Evolutionary conservation across 2,329 filamentous ascomycete species (phyloP).

Genomic region (Aspergillus persii): DNA sequence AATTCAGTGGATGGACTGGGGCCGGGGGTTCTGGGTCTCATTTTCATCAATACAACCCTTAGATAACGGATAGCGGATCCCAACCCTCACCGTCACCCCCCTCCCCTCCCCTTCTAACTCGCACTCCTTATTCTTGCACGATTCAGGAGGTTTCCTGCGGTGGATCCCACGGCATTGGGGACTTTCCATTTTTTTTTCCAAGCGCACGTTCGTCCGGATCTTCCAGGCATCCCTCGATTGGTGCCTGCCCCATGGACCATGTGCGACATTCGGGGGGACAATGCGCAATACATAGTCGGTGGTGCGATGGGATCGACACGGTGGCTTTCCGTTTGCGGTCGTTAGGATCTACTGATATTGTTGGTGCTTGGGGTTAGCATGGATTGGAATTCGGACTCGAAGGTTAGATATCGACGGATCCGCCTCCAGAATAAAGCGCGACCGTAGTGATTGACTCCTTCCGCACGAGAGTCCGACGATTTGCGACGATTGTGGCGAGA

Average conservation of each 20-base stretch:
- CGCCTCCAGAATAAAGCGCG: neutral
- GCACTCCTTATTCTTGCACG: neutral
- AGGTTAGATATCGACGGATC: neutral
- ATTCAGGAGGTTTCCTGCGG: too few species aligned
- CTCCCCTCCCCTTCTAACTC: too few species aligned
- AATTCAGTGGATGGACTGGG: neutral
- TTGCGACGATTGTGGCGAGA: neutral
- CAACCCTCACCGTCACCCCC: too few species aligned
- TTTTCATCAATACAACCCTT: neutral
- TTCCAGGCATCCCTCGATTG: neutral
- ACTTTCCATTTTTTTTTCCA: neutral
- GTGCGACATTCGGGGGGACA: neutral
- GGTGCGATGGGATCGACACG: neutral
- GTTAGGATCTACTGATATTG: neutral
- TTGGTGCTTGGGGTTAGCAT: neutral
- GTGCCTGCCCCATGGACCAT: neutral
- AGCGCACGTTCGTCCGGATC: neutral
- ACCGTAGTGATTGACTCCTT: neutral
- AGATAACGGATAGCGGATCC: too few species aligned
- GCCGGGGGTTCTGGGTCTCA: neutral
- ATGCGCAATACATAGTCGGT: neutral
- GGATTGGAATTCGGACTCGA: neutral
- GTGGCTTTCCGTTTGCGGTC: neutral
- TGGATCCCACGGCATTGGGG: neutral
- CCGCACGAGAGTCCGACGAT: neutral